Evolutionary conservation across 306 rosid genomes (phyloP).

Genomic region (Hippophae tibetana): DNA sequence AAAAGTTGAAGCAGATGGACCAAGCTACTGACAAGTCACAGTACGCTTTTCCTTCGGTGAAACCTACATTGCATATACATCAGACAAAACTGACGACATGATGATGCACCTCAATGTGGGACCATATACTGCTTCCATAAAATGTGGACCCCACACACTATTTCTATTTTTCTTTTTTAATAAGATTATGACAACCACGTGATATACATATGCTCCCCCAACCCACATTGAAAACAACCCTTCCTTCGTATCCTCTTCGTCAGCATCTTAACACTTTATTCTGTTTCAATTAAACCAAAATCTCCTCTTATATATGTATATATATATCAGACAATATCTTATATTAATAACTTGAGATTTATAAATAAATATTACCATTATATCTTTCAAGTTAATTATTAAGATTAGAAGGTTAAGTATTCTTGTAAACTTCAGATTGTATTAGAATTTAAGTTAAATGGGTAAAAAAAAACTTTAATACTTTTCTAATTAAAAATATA

Average conservation of each 20-base stretch:
- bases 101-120: conserved; percentile 27
- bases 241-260: conserved; percentile 6
- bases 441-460: too few relatives aligned
- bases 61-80: conserved; percentile 34
- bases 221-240: conserved; percentile 47
- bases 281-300: too few relatives aligned
- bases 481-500: too few relatives aligned
- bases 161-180: conserved; percentile 1
- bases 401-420: too few relatives aligned
- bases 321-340: too few relatives aligned
- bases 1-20: conserved; percentile 24
- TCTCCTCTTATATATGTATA: too few relatives aligned
- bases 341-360: too few relatives aligned
- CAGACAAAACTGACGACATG: conserved; percentile 39
- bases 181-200: conserved; percentile 23
- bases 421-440: too few relatives aligned
- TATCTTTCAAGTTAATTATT: too few relatives aligned
- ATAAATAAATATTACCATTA: too few relatives aligned
- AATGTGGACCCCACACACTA: conserved; percentile 17
- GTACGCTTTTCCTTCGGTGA: conserved; percentile 31
- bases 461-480: too few relatives aligned
- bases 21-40: conserved; percentile 9
- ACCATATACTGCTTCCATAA: conserved; percentile 22
- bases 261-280: too few relatives aligned
- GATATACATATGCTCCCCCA: conserved; percentile 33